Base-by-base conservation (phyloP, 805 yeast species). In the Sugiyamaella boreocaroliniensis region DNA sequence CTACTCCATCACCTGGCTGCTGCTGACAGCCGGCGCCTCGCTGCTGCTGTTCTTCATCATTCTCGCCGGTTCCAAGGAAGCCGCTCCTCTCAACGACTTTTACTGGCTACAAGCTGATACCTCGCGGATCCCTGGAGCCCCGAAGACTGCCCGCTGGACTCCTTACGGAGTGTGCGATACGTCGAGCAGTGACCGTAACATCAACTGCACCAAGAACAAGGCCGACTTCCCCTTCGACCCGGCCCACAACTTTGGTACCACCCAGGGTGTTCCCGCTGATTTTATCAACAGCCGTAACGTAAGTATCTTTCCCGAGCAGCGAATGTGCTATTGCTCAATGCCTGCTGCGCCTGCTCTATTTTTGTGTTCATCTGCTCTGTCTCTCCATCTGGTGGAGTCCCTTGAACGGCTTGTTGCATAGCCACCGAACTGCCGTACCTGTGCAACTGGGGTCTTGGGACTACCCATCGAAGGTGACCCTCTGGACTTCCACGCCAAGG, bases 221-320 rank as follows among this genome's bases (percentile, higher is more conserved):
- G 85, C 97, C 16, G 97, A 87, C n/a, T 83, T 76, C 70, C 89
- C 96, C 43, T 81, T 89, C 65, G 86, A 95, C 22, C 97, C 97
- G 29, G 78, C 69, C 46, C 81, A 80, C 61, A 87, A 88, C 72
- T 89, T 89, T 61, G 77, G 75, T 46, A 74, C 83, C 49, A 63
- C 71, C 42, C 54, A 57, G 6, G 76, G 74, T 48, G 76, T 84
- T 48, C 95, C 95, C 22, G 37, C 64, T 2, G 69, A 71, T 22
- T 82, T 89, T 60, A 60, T 71, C 49, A 59, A 67, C 32, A 66
- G 75, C 64, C 74, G 79, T 57, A 72, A 77, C 58, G 51, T 48
- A 48, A 48, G 51, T 48, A 69, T 15, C 26, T 16, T 29, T 37
- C 20, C n/a, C n/a, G n/a, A n/a, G n/a, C n/a, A n/a, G n/a, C n/a